A percentile compares a stretch with the other conserved stretches of the same genome.
Conservation (phyloP, 2,329 filamentous ascomycete species). For the Zymoseptoria brevis region DNA sequence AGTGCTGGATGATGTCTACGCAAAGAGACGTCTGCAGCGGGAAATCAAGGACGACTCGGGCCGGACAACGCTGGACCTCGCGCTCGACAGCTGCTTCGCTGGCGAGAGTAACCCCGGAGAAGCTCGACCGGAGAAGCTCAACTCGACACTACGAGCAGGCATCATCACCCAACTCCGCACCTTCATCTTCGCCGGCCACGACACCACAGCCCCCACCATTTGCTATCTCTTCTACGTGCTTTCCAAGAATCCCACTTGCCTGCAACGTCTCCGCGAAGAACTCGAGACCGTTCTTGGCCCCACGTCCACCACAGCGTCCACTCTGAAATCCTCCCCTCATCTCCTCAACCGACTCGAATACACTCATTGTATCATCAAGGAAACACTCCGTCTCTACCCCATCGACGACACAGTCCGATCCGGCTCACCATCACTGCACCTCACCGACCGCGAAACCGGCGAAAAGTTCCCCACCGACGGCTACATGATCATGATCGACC, state of each 20-base stretch:
- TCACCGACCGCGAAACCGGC: slow-evolving; percentile 36
- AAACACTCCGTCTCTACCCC: slow-evolving; percentile 45
- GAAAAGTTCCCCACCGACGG: slow-evolving; percentile 37
- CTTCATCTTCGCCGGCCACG: slow-evolving; percentile 35
- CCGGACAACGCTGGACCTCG: slow-evolving; percentile 24
- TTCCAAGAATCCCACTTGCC: slow-evolving; percentile 24
- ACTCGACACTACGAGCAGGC: slow-evolving; percentile 27
- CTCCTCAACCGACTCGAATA: slow-evolving; percentile 46
- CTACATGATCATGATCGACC: slow-evolving; percentile 35
- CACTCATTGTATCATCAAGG: slow-evolving; percentile 45
- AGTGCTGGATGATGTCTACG: slow-evolving; percentile 29
- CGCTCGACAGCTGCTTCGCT: slow-evolving; percentile 29
- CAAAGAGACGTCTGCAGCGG: slow-evolving; percentile 18
- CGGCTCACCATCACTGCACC: slow-evolving; percentile 27
- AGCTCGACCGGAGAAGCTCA: slow-evolving; percentile 15
- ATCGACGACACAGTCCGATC: slow-evolving; percentile 37
- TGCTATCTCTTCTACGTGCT: slow-evolving; percentile 34
- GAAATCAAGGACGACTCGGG: slow-evolving; percentile 14
- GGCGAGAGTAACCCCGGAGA: slow-evolving; percentile 4
- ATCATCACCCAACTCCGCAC: slow-evolving; percentile 30
- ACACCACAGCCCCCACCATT: slow-evolving; percentile 30
- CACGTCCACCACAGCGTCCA: slow-evolving; percentile 7
- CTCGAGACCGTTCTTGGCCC: slow-evolving; percentile 43
- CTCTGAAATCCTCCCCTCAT: slow-evolving; percentile 37
- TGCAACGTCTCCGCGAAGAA: slow-evolving; percentile 37